Conservation (phyloP, 768 basidiomycete species). For the Lactarius indigo region DNA sequence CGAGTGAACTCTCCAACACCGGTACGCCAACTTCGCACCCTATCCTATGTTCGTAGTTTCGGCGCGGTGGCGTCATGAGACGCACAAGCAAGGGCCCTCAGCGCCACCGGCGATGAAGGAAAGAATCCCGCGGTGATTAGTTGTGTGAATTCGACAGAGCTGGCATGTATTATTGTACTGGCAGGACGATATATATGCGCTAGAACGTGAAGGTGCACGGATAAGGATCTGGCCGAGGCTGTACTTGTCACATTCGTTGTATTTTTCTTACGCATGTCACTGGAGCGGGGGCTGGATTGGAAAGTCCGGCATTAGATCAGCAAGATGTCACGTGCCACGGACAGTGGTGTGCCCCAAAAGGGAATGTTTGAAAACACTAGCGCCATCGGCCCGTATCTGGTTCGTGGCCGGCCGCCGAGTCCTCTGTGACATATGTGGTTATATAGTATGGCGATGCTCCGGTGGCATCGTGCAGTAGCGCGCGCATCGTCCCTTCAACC, state of each 20-base stretch:
- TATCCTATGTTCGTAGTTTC: neutral
- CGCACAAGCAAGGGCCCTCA: neutral
- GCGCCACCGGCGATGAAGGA: neutral
- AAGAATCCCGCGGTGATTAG: neutral
- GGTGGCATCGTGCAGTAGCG: too few species aligned
- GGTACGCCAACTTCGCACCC: neutral
- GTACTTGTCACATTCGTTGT: neutral
- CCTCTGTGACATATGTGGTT: too few species aligned
- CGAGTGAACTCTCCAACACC: neutral
- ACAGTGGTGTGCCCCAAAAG: too few species aligned
- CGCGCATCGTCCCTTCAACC: too few species aligned
- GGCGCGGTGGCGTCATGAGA: neutral
- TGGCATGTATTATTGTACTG: neutral
- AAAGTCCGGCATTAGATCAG: too few species aligned
- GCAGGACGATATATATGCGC: neutral
- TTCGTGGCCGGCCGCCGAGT: too few species aligned
- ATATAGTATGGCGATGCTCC: too few species aligned
- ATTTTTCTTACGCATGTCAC: neutral
- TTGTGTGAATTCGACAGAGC: too few species aligned
- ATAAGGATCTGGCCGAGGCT: neutral
- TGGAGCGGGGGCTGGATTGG: too few species aligned
- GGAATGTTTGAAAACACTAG: too few species aligned
- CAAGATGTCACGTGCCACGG: too few species aligned
- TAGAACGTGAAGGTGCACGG: neutral
- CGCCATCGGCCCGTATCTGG: too few species aligned